These are phyloP conservation scores for Candida ponderosae DNA, from an alignment of 805 yeast genomes.

Conservation along the genomic window DNA sequence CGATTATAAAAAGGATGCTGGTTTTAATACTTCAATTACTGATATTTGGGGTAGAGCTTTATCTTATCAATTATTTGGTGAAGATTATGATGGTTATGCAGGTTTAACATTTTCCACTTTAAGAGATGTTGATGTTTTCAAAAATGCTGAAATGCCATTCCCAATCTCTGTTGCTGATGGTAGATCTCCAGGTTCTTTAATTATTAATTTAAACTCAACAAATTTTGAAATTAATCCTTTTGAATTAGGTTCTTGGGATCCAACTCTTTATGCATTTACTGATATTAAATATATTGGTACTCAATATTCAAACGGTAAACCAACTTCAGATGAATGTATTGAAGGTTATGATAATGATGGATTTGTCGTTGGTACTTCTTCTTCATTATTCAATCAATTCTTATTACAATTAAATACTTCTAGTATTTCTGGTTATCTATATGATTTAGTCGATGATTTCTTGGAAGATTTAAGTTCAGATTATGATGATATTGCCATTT, in stretches of 20 bases:
- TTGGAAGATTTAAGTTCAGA: slow-evolving; percentile 38
- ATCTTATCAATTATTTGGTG: slow-evolving; percentile 65
- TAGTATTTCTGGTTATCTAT: slow-evolving; percentile 37
- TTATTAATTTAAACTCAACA: slow-evolving; percentile 62
- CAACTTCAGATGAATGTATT: slow-evolving; percentile 43
- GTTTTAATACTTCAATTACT: slow-evolving; percentile 58
- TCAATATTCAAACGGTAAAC: slow-evolving; percentile 48
- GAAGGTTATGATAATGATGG: slow-evolving; percentile 78
- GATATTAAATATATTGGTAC: slow-evolving; percentile 69
- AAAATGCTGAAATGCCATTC: slow-evolving; percentile 60
- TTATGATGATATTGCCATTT: slow-evolving; percentile 63
- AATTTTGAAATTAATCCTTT: slow-evolving; percentile 56
- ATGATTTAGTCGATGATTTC: slow-evolving; percentile 36
- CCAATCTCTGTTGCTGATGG: slow-evolving; percentile 64
- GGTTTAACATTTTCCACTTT: slow-evolving; percentile 52
- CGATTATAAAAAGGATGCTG: slow-evolving; percentile 47
- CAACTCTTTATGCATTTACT: slow-evolving; percentile 55
- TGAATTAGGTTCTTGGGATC: slow-evolving; percentile 87
- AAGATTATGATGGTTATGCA: slow-evolving; percentile 52
- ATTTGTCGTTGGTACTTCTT: slow-evolving; percentile 74
- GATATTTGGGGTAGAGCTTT: slow-evolving; percentile 79
- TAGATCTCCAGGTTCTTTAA: slow-evolving; percentile 50
- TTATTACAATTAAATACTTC: slow-evolving; percentile 50
- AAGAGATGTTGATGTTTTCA: slow-evolving; percentile 52
- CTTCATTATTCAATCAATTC: slow-evolving; percentile 68